Conservation (phyloP, 352 stramenopile genomes). For the Blastocystis sp. region DNA sequence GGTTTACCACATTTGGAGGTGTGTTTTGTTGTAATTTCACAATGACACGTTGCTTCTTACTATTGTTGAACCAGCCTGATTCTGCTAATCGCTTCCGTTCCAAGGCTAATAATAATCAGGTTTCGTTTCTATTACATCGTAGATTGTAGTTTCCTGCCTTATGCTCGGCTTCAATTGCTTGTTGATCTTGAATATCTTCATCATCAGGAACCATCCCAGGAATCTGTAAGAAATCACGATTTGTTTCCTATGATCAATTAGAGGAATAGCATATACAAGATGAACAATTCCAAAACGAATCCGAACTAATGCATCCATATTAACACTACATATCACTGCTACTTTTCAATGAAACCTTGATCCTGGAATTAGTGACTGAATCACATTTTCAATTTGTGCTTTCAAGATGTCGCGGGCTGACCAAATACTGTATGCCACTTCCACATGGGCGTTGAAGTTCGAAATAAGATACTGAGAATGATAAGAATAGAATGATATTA, state of each 20-base stretch:
- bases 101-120: not conserved
- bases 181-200: slow-evolving; percentile 31
- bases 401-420: slow-evolving; percentile 43
- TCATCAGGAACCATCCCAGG: slow-evolving; percentile 21
- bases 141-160: slow-evolving; percentile 2
- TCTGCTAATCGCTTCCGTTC: not conserved
- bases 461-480: slow-evolving; percentile 30
- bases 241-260: not conserved
- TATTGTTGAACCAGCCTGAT: slow-evolving; percentile 53
- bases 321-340: not conserved
- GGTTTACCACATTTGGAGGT: slow-evolving; percentile 9
- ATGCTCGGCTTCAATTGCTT: not conserved
- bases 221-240: slow-evolving; percentile 54
- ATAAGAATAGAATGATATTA: not conserved
- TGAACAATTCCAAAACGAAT: slow-evolving; percentile 47
- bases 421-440: slow-evolving; percentile 53
- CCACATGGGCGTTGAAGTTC: not conserved
- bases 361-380: not conserved
- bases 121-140: not conserved
- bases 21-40: slow-evolving; percentile 41
- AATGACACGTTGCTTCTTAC: slow-evolving; percentile 35
- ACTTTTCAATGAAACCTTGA: not conserved
- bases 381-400: slow-evolving; percentile 4
- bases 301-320: slow-evolving; percentile 14
- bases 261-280: not conserved